These are phyloP conservation scores for Amauroascus niger DNA, from an alignment of 2,329 filamentous ascomycete genomes.

Conservation along the genomic window DNA sequence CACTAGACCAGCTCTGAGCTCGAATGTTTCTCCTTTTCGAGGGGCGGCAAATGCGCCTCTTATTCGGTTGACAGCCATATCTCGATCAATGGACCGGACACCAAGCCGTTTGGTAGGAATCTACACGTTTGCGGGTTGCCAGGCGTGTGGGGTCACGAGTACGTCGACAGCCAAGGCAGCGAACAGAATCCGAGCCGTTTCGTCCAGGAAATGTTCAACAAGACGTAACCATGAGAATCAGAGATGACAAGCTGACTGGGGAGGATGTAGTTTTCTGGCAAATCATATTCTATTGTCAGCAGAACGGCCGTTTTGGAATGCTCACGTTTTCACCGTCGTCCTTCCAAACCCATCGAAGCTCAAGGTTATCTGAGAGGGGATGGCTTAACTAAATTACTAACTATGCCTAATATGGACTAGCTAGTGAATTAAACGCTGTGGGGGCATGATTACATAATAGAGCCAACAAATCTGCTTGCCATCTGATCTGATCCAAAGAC, in stretches of 20 bases:
- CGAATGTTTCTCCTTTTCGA: constrained; percentile 95
- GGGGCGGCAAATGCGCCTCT: constrained; percentile 86
- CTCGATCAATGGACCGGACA: constrained; percentile 1
- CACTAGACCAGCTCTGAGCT: constrained; percentile 85
- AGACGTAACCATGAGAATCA: background rate
- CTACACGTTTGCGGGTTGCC: background rate
- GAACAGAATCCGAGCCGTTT: background rate
- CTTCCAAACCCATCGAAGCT: no score
- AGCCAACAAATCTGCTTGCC: no score
- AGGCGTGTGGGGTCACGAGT: constrained; percentile 2
- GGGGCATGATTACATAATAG: no score
- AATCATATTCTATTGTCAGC: background rate
- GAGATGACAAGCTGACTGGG: background rate
- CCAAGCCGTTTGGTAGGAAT: background rate
- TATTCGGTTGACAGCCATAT: constrained; percentile 93
- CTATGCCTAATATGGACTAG: no score
- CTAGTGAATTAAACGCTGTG: no score
- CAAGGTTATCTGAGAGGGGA: no score
- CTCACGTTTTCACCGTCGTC: no score
- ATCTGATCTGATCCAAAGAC: no score
- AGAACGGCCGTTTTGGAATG: no score
- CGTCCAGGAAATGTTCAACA: background rate
- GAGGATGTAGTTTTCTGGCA: background rate
- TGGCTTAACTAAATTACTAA: no score
- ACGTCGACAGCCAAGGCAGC: background rate